Percentiles rank a stretch among this genome's conserved stretches.
Conservation (phyloP, 257 asterid genomes). For the Solanum virginianum region DNA sequence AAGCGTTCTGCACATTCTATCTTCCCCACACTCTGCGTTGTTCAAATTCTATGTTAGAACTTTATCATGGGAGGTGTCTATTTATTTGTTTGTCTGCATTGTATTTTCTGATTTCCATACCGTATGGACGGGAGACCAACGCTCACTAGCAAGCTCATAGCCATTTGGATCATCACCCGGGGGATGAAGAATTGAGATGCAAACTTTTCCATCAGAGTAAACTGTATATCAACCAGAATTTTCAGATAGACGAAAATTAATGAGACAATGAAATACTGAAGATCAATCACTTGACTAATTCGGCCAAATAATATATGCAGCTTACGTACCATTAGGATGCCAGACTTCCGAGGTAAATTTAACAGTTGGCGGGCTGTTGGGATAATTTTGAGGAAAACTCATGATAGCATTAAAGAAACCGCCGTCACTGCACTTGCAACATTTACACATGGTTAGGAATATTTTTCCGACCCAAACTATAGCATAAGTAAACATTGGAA, state of each 20-base stretch:
- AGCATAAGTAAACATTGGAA: not conserved
- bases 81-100: too few relatives aligned
- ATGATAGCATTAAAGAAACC: constrained; percentile 97
- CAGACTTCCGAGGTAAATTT: constrained; percentile 88
- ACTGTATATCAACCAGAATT: constrained; percentile 32
- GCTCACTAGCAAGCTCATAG: constrained; percentile 98
- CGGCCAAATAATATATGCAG: not conserved
- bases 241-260: not conserved
- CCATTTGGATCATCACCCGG: constrained; percentile 99
- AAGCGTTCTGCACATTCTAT: too few relatives aligned
- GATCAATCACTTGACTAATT: not conserved
- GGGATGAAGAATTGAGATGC: constrained; percentile 95
- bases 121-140: constrained; percentile 99
- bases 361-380: constrained; percentile 92
- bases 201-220: constrained; percentile 85
- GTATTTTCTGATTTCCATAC: constrained; percentile 18
- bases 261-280: not conserved
- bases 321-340: constrained; percentile 91
- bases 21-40: too few relatives aligned
- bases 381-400: constrained; percentile 87
- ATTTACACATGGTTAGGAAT: not conserved
- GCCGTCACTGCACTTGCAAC: constrained; percentile 68
- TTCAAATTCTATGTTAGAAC: too few relatives aligned
- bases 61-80: too few relatives aligned
- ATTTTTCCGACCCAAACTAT: not conserved